Evolutionary conservation across 352 stramenopile species (phyloP), one percentile per base, ranked within the genome.

Genomic region (Globisporangium nodosum): DNA sequence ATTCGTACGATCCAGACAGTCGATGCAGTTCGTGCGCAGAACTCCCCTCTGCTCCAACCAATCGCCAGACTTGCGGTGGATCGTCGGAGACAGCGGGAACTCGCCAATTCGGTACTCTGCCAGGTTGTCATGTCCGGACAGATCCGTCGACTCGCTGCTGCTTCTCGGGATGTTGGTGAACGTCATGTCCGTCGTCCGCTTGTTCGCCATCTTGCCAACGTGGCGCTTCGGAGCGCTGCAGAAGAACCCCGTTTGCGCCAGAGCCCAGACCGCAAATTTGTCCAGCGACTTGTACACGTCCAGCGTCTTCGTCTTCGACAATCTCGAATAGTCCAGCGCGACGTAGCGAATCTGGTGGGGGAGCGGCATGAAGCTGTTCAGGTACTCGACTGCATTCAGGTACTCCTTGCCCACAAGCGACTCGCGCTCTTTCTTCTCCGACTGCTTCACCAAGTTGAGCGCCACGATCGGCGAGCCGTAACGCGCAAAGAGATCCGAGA

Each of bases 1-100:
- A 33, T 95, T 95, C 13, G 87, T 95, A 16, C 87, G 79, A 68
- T 94, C 84, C 20, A 95, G 69, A 57, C 74, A 87, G 73, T 99
- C 98, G 54, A 99, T 99, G 64, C 98, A 99, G 73, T 99, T 99
- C 0, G 97, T 99, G 35, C 98, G 86, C 11, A 99, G 73, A 35
- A 99, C 94, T 3, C 98, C 98, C 49, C 89, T 85, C 69, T 99
- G 97, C 63, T 99, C 95, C 40, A 98, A 65, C 95, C 92, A 86
- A 61, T 93, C 81, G 31, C 89, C 90, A 3, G 83, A 92, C 24
- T 92, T 85, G 61, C 70, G 77, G 15, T 80, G 76, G 58, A 93
- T 92, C 5, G 83, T 89, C 9, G 81, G 81, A 42, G 80, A 89
- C 35, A 62, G 50, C 6, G 69, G 67, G 37, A 70, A 67, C 2